Evolutionary conservation across 1,139 yeast genomes (phyloP).

Genomic region (Candida tropicalis): DNA sequence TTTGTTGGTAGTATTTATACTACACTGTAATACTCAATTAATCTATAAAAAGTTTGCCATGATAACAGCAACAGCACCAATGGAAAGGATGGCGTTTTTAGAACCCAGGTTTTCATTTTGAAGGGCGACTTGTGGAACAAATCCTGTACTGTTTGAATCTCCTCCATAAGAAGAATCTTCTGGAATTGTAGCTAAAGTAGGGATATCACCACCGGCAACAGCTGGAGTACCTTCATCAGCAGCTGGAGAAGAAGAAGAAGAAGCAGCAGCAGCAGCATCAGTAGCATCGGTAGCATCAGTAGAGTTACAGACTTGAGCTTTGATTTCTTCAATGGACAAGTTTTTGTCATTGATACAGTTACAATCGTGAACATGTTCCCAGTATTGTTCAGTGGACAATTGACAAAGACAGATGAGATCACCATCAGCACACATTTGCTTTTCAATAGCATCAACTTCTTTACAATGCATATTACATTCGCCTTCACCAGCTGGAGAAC

Average conservation of each 20-base stretch:
- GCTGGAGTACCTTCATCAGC: background rate
- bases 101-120: conserved; percentile 4
- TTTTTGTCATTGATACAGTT: conserved; percentile 4
- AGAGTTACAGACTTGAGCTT: conserved; percentile 4
- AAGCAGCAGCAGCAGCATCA: background rate
- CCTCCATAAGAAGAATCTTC: conserved; percentile 1
- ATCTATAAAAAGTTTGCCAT: conserved; percentile 2
- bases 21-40: background rate
- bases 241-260: background rate
- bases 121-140: conserved; percentile 2
- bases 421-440: background rate
- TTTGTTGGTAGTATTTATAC: background rate
- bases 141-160: background rate
- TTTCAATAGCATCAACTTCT: conserved; percentile 1
- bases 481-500: background rate
- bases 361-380: conserved; percentile 6
- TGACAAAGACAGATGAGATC: background rate
- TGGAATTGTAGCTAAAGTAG: background rate
- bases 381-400: conserved; percentile 2
- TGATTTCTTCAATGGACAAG: conserved; percentile 3
- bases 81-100: background rate
- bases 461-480: conserved; percentile 3
- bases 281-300: background rate
- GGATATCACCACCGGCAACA: background rate
- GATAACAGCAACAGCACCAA: conserved; percentile 3